Base-by-base conservation (phyloP, 331 rosid species). In the Malus hybrid region DNA sequence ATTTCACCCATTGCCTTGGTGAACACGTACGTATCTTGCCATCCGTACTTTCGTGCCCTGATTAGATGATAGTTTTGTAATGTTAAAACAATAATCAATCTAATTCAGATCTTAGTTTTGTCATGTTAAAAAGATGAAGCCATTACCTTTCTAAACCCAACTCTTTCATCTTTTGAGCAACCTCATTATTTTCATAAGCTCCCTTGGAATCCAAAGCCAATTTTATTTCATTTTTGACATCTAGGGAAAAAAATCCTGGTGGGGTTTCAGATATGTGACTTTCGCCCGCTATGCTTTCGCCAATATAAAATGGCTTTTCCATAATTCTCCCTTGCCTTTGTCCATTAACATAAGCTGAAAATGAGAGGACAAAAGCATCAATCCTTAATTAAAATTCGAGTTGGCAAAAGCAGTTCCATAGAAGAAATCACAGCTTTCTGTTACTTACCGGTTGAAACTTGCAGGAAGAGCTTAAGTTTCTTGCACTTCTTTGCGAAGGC, bases 1-100 rank as follows among this genome's bases (percentile, higher is more conserved):
- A 94, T 94, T 79, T 94, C 99, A 67, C 99, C 99, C 97, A 94
- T 94, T 29, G 99, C 97, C 83, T 94, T 94, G 36, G 99, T 94
- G 83, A 94, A 94, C 79, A 89, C 99, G 48, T 93, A 93, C 10
- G 97, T 94, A 82, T 92, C 97, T 73, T 94, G 99, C 99, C 99
- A 94, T 71, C 99, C 99, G 62, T 72, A 89, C 78, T 56, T 81
- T 65, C 87, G 86, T 1, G 97, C 99, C 88, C 99, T 94, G 79
- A 60, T 50, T 18, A 57, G 53, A 64, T 26, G 62, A 30, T 9
- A 28, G 20, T 26, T 50, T 60, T 12, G 52, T 3, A 56, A 55
- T n/a, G 36, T 66, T 57, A 72, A 24, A 15, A 57, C 55, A 57
- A 57, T 10, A 71, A 34, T 36, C 66, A 33, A 57, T 72, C 32